These are phyloP conservation scores for Flagelloscypha sp. DNA, from an alignment of 768 basidiomycete species.

Conservation along the genomic window DNA sequence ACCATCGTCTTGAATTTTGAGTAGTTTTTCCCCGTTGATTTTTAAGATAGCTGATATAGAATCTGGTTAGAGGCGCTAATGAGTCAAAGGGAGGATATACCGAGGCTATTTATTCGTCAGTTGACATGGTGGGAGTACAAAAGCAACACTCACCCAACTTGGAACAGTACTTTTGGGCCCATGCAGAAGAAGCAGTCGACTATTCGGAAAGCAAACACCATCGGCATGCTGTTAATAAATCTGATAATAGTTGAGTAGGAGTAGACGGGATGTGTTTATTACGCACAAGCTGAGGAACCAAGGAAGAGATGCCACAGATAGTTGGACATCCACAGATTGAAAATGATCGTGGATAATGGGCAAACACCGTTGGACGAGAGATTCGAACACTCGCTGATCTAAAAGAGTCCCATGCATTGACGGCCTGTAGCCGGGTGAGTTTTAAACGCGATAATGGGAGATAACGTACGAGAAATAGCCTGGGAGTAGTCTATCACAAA, in stretches of 20 bases:
- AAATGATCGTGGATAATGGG: slow-evolving; percentile 96
- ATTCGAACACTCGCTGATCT: slow-evolving; percentile 97
- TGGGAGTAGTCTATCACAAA: slow-evolving; percentile 90
- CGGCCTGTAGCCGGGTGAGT: slow-evolving; percentile 41
- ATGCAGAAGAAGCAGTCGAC: slow-evolving; percentile 98
- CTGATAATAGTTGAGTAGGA: slow-evolving; percentile 23
- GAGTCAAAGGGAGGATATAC: slow-evolving; percentile 27
- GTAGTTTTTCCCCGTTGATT: slow-evolving; percentile 88
- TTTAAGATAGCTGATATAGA: slow-evolving; percentile 77
- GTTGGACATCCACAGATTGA: slow-evolving; percentile 82
- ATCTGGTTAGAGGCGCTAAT: slow-evolving; percentile 10
- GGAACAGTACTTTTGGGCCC: slow-evolving; percentile 98
- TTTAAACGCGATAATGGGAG: background rate
- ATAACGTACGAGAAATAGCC: slow-evolving; percentile 86
- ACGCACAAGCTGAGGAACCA: slow-evolving; percentile 97
- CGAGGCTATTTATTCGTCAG: slow-evolving; percentile 33
- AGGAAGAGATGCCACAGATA: slow-evolving; percentile 92
- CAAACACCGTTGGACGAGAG: slow-evolving; percentile 79
- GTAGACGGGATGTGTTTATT: slow-evolving; percentile 11
- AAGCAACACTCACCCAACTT: slow-evolving; percentile 72
- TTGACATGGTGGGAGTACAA: slow-evolving; percentile 1
- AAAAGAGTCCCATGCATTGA: slow-evolving; percentile 98
- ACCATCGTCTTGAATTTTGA: slow-evolving; percentile 94
- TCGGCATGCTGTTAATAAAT: slow-evolving; percentile 90
- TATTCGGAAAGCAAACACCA: slow-evolving; percentile 96